Evolutionary conservation across 129 eudicot species (phyloP).

Genomic region (Sambucus nigra): DNA sequence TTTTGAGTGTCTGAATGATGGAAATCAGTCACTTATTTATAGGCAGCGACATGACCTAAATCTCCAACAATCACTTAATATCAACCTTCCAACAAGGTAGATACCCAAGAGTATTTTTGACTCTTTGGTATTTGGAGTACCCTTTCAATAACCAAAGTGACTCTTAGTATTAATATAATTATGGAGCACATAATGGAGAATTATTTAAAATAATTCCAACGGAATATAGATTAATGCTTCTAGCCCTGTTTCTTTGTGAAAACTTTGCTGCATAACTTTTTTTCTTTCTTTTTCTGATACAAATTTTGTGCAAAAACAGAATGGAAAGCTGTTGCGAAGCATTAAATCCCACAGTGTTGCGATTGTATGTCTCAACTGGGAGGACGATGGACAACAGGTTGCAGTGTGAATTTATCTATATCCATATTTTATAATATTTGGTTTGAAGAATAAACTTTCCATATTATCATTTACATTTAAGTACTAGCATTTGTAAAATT

Average conservation of each 20-base stretch:
- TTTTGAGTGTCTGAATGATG: no score
- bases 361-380: conserved; percentile 89
- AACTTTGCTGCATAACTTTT: not conserved
- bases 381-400: conserved; percentile 44
- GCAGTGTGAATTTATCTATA: conserved; percentile 27
- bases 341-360: conserved; percentile 66
- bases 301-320: conserved; percentile 37
- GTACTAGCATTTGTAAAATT: not conserved
- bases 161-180: no score
- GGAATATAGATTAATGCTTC: not conserved
- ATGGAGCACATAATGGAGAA: no score
- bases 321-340: conserved; percentile 79
- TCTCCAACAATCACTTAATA: no score
- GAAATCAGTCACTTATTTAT: no score
- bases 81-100: no score
- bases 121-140: no score
- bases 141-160: no score
- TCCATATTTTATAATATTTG: not conserved
- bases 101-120: no score
- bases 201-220: no score
- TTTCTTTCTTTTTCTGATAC: not conserved
- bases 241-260: not conserved
- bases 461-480: no score
- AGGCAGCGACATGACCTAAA: no score
- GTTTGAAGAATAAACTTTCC: not conserved